Evolutionary conservation across 768 basidiomycete species (phyloP), one percentile per base, ranked within the genome.

Genomic region (Wakefieldia striispora): DNA sequence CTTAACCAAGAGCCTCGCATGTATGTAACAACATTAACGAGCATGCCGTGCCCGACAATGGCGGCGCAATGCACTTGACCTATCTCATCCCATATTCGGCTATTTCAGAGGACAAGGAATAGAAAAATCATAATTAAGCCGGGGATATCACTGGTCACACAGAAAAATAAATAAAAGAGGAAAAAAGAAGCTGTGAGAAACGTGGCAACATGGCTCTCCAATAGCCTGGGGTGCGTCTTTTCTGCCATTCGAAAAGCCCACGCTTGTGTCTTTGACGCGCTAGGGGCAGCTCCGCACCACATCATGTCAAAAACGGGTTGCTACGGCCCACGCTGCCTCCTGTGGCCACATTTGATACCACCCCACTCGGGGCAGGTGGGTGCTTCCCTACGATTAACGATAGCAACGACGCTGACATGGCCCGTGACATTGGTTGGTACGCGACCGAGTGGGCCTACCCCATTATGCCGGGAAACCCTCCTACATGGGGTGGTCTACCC

Each of bases 241-340:
- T 65, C 40, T 56, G 64, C 64, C 65, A 67, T 65, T 67, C 37
- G 65, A 51, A 53, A 33, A n/a, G 34, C 20, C 26, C 50, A 43
- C 48, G 56, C 43, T 45, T 24, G 27, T 33, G 29, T 43, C 17
- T 20, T 50, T 55, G 55, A 50, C 24, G 39, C 44, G 53, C 54
- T 43, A 42, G 49, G 42, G 47, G 45, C 17, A n/a, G 46, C 34
- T 8, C 19, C 23, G 11, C 47, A 44, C 49, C 40, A 20, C 50
- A 52, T 44, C 40, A 40, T 45, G 43, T 53, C 58, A 50, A 36
- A 53, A 50, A 52, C 40, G 49, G 41, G 36, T 26, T 37, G 36
- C 41, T 49, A 50, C 37, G 35, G 47, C 31, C 31, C 29, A 31
- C 29, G 29, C 16, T 14, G 34, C 40, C 42, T 37, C 43, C 35